phyloP scores from a whole-genome alignment of 2,329 filamentous ascomycete genomes.

The Colletotrichum brevisporum region DNA sequence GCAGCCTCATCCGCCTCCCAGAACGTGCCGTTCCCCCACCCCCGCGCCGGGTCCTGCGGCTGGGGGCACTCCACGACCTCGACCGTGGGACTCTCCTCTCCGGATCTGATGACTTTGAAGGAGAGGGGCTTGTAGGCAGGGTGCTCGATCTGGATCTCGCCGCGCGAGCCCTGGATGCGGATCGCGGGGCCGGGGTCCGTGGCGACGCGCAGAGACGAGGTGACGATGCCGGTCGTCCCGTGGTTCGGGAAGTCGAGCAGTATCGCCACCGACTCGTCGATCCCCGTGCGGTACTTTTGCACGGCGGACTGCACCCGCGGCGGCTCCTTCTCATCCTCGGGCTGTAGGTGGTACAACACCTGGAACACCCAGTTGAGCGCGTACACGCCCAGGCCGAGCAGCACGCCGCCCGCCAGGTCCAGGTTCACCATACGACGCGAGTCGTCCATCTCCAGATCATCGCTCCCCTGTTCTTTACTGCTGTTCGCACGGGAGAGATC shows the following conservation, averaged over 20 bases:
- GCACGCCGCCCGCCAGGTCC: constrained; percentile 84
- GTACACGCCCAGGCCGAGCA: constrained; percentile 90
- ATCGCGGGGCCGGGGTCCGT: constrained; percentile 77
- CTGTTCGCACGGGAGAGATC: constrained; percentile 74
- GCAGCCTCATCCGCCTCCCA: constrained; percentile 88
- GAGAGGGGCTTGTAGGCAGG: constrained; percentile 79
- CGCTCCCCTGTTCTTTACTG: constrained; percentile 66
- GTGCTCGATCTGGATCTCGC: constrained; percentile 85
- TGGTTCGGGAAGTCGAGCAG: constrained; percentile 80
- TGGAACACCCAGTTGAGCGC: constrained; percentile 92
- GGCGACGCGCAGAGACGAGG: constrained; percentile 73
- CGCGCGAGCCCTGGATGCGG: constrained; percentile 83
- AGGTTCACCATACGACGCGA: constrained; percentile 84
- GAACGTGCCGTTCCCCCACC: constrained; percentile 85
- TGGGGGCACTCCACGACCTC: constrained; percentile 68
- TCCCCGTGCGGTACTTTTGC: constrained; percentile 80
- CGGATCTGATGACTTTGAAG: constrained; percentile 73
- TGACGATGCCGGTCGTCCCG: constrained; percentile 79
- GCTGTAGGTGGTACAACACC: constrained; percentile 85
- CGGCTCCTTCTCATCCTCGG: constrained; percentile 75
- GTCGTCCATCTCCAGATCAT: constrained; percentile 67
- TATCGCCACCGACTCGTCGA: constrained; percentile 82
- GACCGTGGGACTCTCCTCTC: constrained; percentile 58
- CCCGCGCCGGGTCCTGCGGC: constrained; percentile 62
- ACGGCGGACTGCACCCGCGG: constrained; percentile 79